Percentiles rank a stretch among this genome's conserved stretches.
Evolutionary conservation across 2,329 filamentous ascomycete species (phyloP).

Genomic region (Colletotrichum somersetense): DNA sequence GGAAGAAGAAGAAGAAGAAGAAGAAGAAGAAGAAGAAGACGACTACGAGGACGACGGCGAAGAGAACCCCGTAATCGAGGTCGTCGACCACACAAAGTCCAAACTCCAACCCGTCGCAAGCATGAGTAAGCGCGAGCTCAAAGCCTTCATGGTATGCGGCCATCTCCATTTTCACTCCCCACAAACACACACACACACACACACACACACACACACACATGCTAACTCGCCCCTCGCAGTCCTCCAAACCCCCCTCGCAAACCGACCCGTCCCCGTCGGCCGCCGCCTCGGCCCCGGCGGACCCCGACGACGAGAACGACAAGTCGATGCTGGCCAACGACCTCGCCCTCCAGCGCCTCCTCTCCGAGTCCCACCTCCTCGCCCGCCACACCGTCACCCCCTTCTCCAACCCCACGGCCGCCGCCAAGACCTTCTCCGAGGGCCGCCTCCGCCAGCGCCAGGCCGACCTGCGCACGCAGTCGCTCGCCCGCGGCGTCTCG

Average conservation of each 20-base stretch:
- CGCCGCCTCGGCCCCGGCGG: conserved; percentile 46
- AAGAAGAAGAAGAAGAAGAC: neutral
- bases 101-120: conserved; percentile 52
- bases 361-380: conserved; percentile 92
- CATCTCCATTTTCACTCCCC: neutral
- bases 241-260: conserved; percentile 63
- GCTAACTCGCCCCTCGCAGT: conserved; percentile 47
- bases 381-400: conserved; percentile 56
- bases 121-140: conserved; percentile 77
- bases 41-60: conserved; percentile 43
- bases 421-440: conserved; percentile 60
- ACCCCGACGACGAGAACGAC: conserved; percentile 66
- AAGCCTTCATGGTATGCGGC: conserved; percentile 78
- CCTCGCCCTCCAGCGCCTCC: conserved; percentile 88
- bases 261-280: conserved; percentile 42
- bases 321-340: conserved; percentile 87
- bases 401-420: conserved; percentile 55
- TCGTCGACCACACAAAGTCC: conserved; percentile 70
- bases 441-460: conserved; percentile 85
- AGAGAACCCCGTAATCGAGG: conserved; percentile 60
- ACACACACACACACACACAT: conserved; percentile 13
- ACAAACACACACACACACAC: conserved; percentile 20
- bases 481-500: conserved; percentile 60
- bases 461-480: conserved; percentile 84
- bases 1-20: neutral